Conservation (phyloP, 306 rosid genomes). For the Phaseolus lunatus region DNA sequence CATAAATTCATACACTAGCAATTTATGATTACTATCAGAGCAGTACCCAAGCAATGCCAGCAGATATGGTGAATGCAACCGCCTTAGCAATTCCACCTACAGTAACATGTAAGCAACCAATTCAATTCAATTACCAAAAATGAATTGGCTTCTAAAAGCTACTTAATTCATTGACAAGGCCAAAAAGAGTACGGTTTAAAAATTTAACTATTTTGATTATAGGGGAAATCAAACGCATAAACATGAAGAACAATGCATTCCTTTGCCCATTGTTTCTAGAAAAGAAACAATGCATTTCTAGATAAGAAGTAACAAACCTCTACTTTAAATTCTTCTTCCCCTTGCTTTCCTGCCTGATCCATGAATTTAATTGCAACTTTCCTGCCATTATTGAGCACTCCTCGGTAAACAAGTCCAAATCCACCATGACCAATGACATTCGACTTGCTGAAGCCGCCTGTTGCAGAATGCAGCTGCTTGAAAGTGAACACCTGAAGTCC, state of each 20-base stretch:
- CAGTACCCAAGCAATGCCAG: constrained; percentile 88
- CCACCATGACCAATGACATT: constrained; percentile 92
- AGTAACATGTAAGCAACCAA: constrained; percentile 38
- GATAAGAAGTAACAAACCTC: constrained; percentile 73
- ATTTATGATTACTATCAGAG: constrained; percentile 76
- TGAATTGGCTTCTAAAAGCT: neutral
- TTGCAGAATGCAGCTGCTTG: constrained; percentile 93
- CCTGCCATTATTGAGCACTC: constrained; percentile 81
- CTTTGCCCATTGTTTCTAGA: neutral
- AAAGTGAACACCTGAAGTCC: constrained; percentile 85
- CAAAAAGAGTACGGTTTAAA: neutral
- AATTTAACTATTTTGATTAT: constrained; percentile 3
- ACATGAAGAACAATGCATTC: constrained; percentile 5
- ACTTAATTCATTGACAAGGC: neutral
- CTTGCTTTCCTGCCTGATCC: constrained; percentile 94
- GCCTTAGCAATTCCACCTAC: constrained; percentile 89
- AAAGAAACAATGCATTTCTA: too few relatives aligned
- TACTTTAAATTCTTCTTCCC: constrained; percentile 87
- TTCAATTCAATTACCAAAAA: constrained; percentile 34
- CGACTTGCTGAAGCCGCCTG: constrained; percentile 89
- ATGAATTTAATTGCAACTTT: constrained; percentile 89
- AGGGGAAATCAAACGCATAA: constrained; percentile 9
- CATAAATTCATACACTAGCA: constrained; percentile 94
- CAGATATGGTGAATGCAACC: constrained; percentile 85
- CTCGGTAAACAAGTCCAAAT: constrained; percentile 86